Conservation (phyloP, 352 stramenopile genomes). For the Pythium coloratum region DNA sequence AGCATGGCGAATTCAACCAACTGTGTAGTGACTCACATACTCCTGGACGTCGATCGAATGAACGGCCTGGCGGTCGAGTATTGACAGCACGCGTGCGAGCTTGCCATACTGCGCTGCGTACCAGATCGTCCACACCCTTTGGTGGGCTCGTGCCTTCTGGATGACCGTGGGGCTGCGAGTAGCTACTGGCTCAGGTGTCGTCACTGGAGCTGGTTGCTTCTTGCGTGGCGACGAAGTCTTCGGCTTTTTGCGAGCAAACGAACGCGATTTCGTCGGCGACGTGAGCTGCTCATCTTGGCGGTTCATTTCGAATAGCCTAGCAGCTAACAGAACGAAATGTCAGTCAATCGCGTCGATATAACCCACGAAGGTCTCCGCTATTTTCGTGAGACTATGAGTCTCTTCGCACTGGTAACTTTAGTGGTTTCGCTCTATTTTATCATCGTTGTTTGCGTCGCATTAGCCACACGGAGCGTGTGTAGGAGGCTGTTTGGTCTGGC, state of each 20-base stretch:
- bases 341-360: not conserved
- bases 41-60: constrained; percentile 53
- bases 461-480: not conserved
- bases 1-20: not conserved
- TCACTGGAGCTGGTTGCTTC: not conserved
- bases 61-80: constrained; percentile 45
- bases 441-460: not conserved
- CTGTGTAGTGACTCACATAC: constrained; percentile 30
- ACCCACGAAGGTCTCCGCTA: constrained; percentile 8
- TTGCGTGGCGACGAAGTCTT: constrained; percentile 9
- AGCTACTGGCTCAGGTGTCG: not conserved
- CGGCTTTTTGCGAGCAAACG: not conserved
- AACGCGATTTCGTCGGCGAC: not conserved
- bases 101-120: constrained; percentile 69
- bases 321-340: not conserved
- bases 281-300: not conserved
- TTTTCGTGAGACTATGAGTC: constrained; percentile 15
- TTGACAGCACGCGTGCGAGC: constrained; percentile 41
- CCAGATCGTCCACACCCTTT: constrained; percentile 72
- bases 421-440: constrained; percentile 27
- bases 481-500: not conserved
- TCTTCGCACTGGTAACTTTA: not conserved
- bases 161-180: constrained; percentile 3
- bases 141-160: constrained; percentile 11
- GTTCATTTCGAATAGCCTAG: not conserved